phyloP scores from a whole-genome alignment of 2,329 filamentous ascomycete species.

The Amesomyces nigricolor region DNA sequence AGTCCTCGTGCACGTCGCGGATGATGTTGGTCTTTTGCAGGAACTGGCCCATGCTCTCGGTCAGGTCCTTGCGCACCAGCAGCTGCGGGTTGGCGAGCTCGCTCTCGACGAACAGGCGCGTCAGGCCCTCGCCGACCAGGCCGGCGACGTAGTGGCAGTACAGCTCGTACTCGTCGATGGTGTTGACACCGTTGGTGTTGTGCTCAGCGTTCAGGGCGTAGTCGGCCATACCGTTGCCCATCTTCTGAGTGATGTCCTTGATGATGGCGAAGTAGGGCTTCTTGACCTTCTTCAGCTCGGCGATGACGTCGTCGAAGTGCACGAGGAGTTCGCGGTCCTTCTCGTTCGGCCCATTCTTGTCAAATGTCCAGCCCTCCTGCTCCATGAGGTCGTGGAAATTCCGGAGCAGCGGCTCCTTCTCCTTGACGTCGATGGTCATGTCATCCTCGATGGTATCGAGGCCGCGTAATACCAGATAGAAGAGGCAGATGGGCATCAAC shows the following conservation, averaged over 20 bases:
- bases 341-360: constrained; percentile 79
- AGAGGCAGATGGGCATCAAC: constrained; percentile 79
- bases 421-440: constrained; percentile 77
- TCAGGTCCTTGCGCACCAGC: constrained; percentile 69
- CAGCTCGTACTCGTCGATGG: constrained; percentile 82
- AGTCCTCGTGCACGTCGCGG: constrained; percentile 87
- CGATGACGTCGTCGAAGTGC: constrained; percentile 81
- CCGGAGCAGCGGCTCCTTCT: constrained; percentile 81
- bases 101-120: constrained; percentile 80
- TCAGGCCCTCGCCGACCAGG: constrained; percentile 90
- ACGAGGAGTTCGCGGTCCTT: constrained; percentile 91
- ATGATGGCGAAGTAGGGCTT: constrained; percentile 79
- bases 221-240: constrained; percentile 99
- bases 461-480: constrained; percentile 88
- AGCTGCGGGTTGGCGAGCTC: constrained; percentile 82
- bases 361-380: constrained; percentile 84
- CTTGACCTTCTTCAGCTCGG: constrained; percentile 85
- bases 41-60: constrained; percentile 96
- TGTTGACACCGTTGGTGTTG: constrained; percentile 74
- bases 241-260: constrained; percentile 84
- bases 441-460: constrained; percentile 99
- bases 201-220: constrained; percentile 80
- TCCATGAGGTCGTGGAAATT: constrained; percentile 75
- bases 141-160: constrained; percentile 99
- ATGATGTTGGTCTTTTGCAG: constrained; percentile 99